Conservation (phyloP, 257 asterid genomes). For the Scutellaria galericulata region DNA sequence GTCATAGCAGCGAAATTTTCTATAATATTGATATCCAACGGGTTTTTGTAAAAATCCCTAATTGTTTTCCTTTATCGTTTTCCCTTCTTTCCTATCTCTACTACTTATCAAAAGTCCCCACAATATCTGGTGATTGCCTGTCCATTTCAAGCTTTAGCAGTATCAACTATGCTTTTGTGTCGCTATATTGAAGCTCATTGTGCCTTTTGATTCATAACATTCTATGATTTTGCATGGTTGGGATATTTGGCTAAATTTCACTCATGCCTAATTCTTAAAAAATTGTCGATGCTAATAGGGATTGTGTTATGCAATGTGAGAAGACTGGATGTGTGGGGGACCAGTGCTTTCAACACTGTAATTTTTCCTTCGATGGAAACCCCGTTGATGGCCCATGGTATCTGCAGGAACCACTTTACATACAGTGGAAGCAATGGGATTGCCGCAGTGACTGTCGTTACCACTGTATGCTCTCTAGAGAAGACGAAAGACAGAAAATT, state of each 20-base stretch:
- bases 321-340: constrained; percentile 85
- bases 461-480: constrained; percentile 80
- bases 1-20: not conserved
- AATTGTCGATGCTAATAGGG: constrained; percentile 53
- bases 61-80: constrained; percentile 4
- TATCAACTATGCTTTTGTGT: not conserved
- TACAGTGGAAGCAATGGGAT: constrained; percentile 90
- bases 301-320: constrained; percentile 73
- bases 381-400: constrained; percentile 80
- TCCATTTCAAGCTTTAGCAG: constrained; percentile 1
- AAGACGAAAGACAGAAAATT: constrained; percentile 68
- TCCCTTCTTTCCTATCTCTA: constrained; percentile 1
- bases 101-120: constrained; percentile 5
- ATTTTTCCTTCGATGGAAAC: constrained; percentile 65
- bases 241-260: constrained; percentile 11
- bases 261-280: constrained; percentile 32
- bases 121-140: not conserved
- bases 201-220: constrained; percentile 21
- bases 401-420: constrained; percentile 88
- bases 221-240: constrained; percentile 16
- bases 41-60: constrained; percentile 12
- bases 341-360: constrained; percentile 82
- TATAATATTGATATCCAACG: not conserved
- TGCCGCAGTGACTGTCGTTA: constrained; percentile 78
- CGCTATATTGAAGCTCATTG: constrained; percentile 6